Evolutionary conservation across 2,329 filamentous ascomycete genomes (phyloP).

Genomic region (Fusarium zealandicum): DNA sequence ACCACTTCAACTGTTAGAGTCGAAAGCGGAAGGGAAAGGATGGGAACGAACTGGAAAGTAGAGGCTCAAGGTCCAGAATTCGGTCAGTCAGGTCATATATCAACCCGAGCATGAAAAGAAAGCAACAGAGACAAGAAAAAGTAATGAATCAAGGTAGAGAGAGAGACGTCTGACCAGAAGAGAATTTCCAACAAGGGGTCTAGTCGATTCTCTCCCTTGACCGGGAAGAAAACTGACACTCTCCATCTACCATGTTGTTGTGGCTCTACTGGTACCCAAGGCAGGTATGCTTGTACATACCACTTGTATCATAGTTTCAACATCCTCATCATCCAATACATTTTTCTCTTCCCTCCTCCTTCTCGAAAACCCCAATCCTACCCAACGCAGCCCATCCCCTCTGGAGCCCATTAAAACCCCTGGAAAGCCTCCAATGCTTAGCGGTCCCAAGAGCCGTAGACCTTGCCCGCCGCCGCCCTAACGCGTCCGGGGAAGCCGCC

Average conservation of each 20-base stretch:
- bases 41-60: too few relatives aligned
- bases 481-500: slow-evolving; percentile 26
- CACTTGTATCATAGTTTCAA: too few relatives aligned
- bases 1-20: slow-evolving; percentile 15
- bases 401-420: slow-evolving; percentile 30
- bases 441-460: slow-evolving; percentile 23
- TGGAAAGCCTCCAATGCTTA: slow-evolving; percentile 24
- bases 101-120: slow-evolving; percentile 2
- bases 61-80: slow-evolving; percentile 4
- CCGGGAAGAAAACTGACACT: background rate
- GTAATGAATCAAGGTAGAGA: slow-evolving; percentile 2
- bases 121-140: background rate
- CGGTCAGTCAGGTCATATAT: slow-evolving; percentile 21
- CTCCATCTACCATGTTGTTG: background rate
- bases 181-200: slow-evolving; percentile 6
- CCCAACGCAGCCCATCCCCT: background rate
- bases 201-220: background rate
- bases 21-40: slow-evolving; percentile 11
- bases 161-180: slow-evolving; percentile 4
- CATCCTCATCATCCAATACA: background rate
- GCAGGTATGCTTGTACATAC: too few relatives aligned
- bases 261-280: too few relatives aligned
- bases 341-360: background rate
- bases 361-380: slow-evolving; percentile 2
- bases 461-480: slow-evolving; percentile 28